These are phyloP conservation scores for Circinella umbellata DNA, from an alignment of 371 early-diverging fungal genomes.

Conservation along the genomic window DNA sequence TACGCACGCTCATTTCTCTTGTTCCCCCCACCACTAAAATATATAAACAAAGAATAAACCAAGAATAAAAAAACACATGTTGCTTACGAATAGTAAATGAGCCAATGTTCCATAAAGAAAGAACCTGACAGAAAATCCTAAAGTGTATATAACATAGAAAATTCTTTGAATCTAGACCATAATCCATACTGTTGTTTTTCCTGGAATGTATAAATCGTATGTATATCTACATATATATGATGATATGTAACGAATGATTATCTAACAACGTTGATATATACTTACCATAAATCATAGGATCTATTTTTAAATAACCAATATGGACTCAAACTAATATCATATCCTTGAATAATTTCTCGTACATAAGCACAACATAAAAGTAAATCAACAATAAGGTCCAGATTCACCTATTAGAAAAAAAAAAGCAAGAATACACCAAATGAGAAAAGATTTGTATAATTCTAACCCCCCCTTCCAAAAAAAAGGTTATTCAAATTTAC, in stretches of 20 bases:
- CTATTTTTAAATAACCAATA: constrained; percentile 66
- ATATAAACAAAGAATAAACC: neutral
- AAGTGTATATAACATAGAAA: no score
- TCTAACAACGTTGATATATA: neutral
- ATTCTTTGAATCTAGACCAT: no score
- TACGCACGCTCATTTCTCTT: no score
- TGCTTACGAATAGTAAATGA: constrained; percentile 26
- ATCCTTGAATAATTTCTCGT: constrained; percentile 66
- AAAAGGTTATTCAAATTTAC: constrained; percentile 32
- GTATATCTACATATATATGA: no score
- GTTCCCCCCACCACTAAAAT: constrained; percentile 5
- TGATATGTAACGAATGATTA: no score
- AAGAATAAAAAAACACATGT: neutral
- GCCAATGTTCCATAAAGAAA: constrained; percentile 29
- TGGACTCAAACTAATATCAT: constrained; percentile 49
- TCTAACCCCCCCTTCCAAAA: neutral
- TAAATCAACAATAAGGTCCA: constrained; percentile 62
- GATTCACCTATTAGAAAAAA: constrained; percentile 45
- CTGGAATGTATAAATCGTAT: no score
- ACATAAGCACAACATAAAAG: constrained; percentile 71
- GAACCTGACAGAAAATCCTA: constrained; percentile 43
- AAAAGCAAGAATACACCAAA: neutral
- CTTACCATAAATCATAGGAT: constrained; percentile 55
- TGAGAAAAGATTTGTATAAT: neutral
- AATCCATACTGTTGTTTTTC: no score